Evolutionary conservation across 257 asterid genomes (phyloP).

Genomic region (Echites panduratus): DNA sequence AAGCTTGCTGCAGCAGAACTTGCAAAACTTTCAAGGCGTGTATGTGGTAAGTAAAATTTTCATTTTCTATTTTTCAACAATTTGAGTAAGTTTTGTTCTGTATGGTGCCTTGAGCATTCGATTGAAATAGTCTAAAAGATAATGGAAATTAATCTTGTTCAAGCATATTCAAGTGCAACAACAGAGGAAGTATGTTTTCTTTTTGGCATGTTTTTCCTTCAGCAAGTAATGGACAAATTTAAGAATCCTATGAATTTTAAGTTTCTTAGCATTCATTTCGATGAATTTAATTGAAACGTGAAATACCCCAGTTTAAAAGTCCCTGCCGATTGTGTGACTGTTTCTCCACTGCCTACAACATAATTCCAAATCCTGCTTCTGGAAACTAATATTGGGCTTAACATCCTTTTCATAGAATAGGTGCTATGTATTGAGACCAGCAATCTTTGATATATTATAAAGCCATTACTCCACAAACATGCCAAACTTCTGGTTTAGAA

Average conservation of each 20-base stretch:
- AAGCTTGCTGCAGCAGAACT: constrained; percentile 99
- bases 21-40: constrained; percentile 91
- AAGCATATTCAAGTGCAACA: not conserved
- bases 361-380: not conserved
- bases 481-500: not conserved
- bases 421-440: not conserved
- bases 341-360: not conserved
- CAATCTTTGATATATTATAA: not conserved
- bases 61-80: not conserved
- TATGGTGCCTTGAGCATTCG: not conserved
- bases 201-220: not conserved
- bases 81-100: not conserved
- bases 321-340: not conserved
- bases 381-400: not conserved
- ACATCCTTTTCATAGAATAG: not conserved
- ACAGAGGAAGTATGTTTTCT: not conserved
- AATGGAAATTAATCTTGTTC: not conserved
- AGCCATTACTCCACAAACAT: not conserved
- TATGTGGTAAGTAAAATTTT: constrained; percentile 67
- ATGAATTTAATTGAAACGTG: not conserved
- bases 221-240: not conserved
- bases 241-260: not conserved
- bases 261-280: not conserved
- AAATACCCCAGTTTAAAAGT: no score
- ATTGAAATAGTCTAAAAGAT: not conserved